Base-by-base conservation (phyloP, 345 rosid genomes). In the Clarkia xantiana region DNA sequence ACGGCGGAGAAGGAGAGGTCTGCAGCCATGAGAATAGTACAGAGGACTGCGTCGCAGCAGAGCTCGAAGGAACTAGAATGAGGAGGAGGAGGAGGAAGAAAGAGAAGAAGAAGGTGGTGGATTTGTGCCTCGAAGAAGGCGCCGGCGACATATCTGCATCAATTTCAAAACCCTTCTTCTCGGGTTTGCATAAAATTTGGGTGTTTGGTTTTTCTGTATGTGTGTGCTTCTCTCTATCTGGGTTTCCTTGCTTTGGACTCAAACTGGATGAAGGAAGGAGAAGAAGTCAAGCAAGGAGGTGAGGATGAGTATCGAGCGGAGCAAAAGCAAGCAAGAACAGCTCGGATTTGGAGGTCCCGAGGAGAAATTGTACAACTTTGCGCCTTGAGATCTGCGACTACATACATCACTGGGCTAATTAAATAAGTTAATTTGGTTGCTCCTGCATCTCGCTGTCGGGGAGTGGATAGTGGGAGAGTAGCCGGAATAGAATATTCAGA, bases 1-100 rank as follows among this genome's bases (percentile, higher is more conserved):
- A 58, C 1, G 79, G 58, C 40, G 71, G 62, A 52, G 66, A 58
- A 8, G 78, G 46, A 23, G 66, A 50, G 8, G 61, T 43, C 41
- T 45, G 50, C 11, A 62, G 60, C 66, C 61, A 62, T 36, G 52
- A 2, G 22, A 55, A 18, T 16, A 55, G 61, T 38, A 45, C 18
- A 12, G 52, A 55, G 9, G 61, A 42, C 39, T 62, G 61, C 9
- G 25, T 39, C 5, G 22, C 47, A 9, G 56, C 44, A 38, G 49
- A 44, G 38, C 40, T 34, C n/a, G 41, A 10, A 7, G 50, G n/a
- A 13, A 19, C 16, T 10, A 29, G 45, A 38, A 8, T 2, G 47
- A 44, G 11, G 58, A 17, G n/a, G 40, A 36, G 19, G 41, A 43
- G 12, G 51, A 43, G 16, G 60, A 44, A 36, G 53, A 40, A 39